Percentiles rank a stretch among this genome's conserved stretches.
Evolutionary conservation across 768 basidiomycete species (phyloP).

Genomic region (Collybia nuda): DNA sequence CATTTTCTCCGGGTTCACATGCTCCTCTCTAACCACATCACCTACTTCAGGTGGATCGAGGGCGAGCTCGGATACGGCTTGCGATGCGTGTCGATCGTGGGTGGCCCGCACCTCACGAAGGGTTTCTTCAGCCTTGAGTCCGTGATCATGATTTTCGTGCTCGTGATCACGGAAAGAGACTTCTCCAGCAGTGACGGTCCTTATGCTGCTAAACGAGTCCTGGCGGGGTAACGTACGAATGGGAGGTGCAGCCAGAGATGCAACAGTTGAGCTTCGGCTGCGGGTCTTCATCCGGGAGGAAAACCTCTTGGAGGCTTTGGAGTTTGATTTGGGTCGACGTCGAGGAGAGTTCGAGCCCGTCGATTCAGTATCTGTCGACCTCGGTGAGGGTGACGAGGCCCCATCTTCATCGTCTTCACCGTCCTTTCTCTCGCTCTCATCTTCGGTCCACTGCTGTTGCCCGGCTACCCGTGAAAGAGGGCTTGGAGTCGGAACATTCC

Average conservation of each 20-base stretch:
- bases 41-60: slow-evolving; percentile 17
- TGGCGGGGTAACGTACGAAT: slow-evolving; percentile 31
- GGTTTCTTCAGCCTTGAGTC: slow-evolving; percentile 25
- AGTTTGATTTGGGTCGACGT: slow-evolving; percentile 27
- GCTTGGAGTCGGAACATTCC: slow-evolving; percentile 50
- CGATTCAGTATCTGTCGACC: slow-evolving; percentile 65
- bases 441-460: slow-evolving; percentile 55
- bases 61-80: slow-evolving; percentile 26
- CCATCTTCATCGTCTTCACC: slow-evolving; percentile 47
- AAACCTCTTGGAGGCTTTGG: slow-evolving; percentile 29
- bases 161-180: slow-evolving; percentile 31
- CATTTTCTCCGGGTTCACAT: slow-evolving; percentile 15
- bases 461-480: slow-evolving; percentile 62
- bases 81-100: slow-evolving; percentile 30
- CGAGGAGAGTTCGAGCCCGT: slow-evolving; percentile 33
- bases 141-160: slow-evolving; percentile 14
- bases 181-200: slow-evolving; percentile 67
- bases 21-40: slow-evolving; percentile 11
- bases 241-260: slow-evolving; percentile 47
- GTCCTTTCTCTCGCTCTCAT: slow-evolving; percentile 32
- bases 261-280: slow-evolving; percentile 70
- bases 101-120: slow-evolving; percentile 22
- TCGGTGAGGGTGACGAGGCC: slow-evolving; percentile 60
- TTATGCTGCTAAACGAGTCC: slow-evolving; percentile 65
- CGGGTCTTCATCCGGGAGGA: slow-evolving; percentile 38